Conservation (phyloP, 2,329 filamentous ascomycete genomes). For the Neonectria coccinea region DNA sequence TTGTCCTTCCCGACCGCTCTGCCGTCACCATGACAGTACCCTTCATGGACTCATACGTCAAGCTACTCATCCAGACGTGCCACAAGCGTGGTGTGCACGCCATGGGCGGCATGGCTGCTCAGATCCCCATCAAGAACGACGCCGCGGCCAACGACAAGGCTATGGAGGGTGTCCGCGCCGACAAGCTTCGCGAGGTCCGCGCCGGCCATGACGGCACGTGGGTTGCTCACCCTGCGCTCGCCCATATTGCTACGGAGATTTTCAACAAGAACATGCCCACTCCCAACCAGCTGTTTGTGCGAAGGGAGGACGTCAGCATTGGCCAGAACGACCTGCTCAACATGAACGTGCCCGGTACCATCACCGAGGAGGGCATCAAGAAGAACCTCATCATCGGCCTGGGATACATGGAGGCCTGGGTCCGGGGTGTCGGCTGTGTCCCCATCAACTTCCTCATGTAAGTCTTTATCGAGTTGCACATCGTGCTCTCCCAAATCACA, state of each 20-base stretch:
- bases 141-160: conserved; percentile 90
- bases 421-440: conserved; percentile 93
- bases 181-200: conserved; percentile 95
- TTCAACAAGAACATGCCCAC: conserved; percentile 99
- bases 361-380: conserved; percentile 94
- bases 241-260: conserved; percentile 86
- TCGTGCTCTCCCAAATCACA: background rate
- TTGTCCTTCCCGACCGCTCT: conserved; percentile 91
- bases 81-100: conserved; percentile 97
- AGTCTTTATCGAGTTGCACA: background rate
- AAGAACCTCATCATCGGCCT: conserved; percentile 98
- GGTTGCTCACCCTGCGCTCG: conserved; percentile 96
- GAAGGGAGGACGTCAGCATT: conserved; percentile 89
- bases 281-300: conserved; percentile 93
- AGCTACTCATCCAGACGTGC: conserved; percentile 97
- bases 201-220: conserved; percentile 97
- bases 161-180: conserved; percentile 91
- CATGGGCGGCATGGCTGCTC: conserved; percentile 98
- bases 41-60: conserved; percentile 97
- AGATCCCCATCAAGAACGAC: conserved; percentile 98
- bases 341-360: conserved; percentile 94
- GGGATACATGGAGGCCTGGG: conserved; percentile 98
- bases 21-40: conserved; percentile 97
- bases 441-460: conserved; percentile 94
- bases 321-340: conserved; percentile 92